Evolutionary conservation across 352 stramenopile species (phyloP), one percentile per base, ranked within the genome.

Genomic region (Thraustochytrium sp.): DNA sequence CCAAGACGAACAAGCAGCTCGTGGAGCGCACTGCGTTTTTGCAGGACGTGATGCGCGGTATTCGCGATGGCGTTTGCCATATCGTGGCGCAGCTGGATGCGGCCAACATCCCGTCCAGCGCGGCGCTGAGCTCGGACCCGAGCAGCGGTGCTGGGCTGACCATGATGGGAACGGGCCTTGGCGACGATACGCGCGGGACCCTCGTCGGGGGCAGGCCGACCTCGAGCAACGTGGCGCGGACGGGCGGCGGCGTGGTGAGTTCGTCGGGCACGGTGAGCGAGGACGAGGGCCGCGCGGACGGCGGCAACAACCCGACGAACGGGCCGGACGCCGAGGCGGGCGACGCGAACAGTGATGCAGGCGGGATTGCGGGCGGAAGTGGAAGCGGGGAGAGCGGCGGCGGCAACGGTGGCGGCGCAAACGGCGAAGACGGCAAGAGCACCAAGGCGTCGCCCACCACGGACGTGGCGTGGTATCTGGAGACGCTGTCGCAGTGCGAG

Each of bases 41-140:
- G 51, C 68, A 80, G 26, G n/a, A 72, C 37, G 68, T 80, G 9
- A 46, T 80, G 48, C 68, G 68, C 8, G 68, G 68, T 4, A 80
- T 80, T n/a, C 76, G 76, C 29, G 68, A 80, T 26, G 68, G 68
- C 34, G 46, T 80, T 8, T 9, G 31, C 29, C 68, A 80, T 31
- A 80, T 80, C 53, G 23, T 53, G 9, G 21, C 34, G 34, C 68
- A 80, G 68, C 68, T 80, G 5, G 68, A 80, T 42, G 23, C n/a
- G 23, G 68, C 68, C 8, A 63, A 80, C 1, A 46, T 68, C 44
- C 68, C 68, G 18, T 26, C 31, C 23, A 44, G 16, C 37, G 68
- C 44, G 21, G 37, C 37, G 13, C 46, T 54, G 0, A 36, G 21
- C 31, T 8, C 9, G 16, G 42, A 49, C 34, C 62, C 11, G 16